phyloP scores from a whole-genome alignment of 1,284 basidiomycete species.

The Garcileccinum viscosum region DNA sequence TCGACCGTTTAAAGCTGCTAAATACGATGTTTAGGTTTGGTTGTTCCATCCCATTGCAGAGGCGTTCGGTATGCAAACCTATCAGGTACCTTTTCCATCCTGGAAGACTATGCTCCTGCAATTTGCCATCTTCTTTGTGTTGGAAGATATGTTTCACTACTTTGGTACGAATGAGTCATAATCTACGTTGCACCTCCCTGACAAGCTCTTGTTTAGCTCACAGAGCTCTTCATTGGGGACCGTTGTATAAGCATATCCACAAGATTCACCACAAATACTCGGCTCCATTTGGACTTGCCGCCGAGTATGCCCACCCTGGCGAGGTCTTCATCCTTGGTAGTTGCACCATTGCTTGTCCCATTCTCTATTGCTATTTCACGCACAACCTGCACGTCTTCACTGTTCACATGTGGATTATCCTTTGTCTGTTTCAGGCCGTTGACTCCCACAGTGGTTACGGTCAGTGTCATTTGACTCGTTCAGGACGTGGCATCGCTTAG shows the following conservation, averaged over 20 bases:
- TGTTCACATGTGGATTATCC: slow-evolving; percentile 92
- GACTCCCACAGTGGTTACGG: slow-evolving; percentile 97
- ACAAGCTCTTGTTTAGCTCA: slow-evolving; percentile 64
- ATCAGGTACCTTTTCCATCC: slow-evolving; percentile 90
- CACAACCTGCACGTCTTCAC: slow-evolving; percentile 87
- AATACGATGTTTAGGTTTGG: slow-evolving; percentile 73
- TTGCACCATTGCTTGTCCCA: slow-evolving; percentile 87
- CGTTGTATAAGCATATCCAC: slow-evolving; percentile 97
- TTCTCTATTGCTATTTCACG: slow-evolving; percentile 82
- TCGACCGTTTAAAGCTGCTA: background rate
- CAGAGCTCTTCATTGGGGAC: slow-evolving; percentile 88
- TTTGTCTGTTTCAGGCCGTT: slow-evolving; percentile 96
- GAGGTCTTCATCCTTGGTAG: slow-evolving; percentile 91
- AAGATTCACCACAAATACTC: slow-evolving; percentile 98
- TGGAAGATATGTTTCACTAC: slow-evolving; percentile 95
- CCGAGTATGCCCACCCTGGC: slow-evolving; percentile 96
- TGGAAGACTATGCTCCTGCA: slow-evolving; percentile 78
- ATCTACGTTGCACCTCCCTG: background rate
- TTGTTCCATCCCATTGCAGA: slow-evolving; percentile 96
- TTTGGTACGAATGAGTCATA: slow-evolving; percentile 52
- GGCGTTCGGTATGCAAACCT: slow-evolving; percentile 88
- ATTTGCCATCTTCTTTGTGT: slow-evolving; percentile 91
- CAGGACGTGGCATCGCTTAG: slow-evolving; percentile 1
- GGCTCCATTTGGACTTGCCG: slow-evolving; percentile 96
- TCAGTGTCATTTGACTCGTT: slow-evolving; percentile 36